Percentiles rank a stretch among this genome's conserved stretches.
Evolutionary conservation across 2,329 filamentous ascomycete species (phyloP).

Genomic region (Neonectria neomacrospora): DNA sequence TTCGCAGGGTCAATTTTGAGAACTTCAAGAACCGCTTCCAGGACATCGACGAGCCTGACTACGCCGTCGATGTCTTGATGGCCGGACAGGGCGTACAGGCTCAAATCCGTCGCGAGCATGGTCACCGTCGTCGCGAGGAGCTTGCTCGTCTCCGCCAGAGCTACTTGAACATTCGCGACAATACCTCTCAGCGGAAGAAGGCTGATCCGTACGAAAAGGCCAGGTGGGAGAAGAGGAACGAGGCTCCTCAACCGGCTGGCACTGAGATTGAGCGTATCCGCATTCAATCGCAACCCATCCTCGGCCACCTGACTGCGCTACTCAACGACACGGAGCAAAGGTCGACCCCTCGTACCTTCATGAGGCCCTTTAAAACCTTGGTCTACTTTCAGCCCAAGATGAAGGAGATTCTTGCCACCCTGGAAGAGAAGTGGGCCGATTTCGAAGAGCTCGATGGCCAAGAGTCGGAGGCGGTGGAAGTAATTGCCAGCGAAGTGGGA

Average conservation of each 20-base stretch:
- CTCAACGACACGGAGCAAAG: constrained; percentile 51
- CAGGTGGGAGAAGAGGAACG: constrained; percentile 40
- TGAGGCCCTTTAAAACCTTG: constrained; percentile 54
- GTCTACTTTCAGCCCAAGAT: constrained; percentile 56
- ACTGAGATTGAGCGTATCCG: constrained; percentile 51
- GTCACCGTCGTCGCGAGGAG: constrained; percentile 50
- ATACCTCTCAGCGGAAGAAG: constrained; percentile 20
- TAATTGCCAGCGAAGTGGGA: constrained; percentile 31
- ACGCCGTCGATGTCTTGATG: constrained; percentile 55
- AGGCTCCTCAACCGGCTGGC: constrained; percentile 36
- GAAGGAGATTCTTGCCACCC: constrained; percentile 50
- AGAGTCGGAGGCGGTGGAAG: constrained; percentile 40
- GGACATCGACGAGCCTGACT: constrained; percentile 49
- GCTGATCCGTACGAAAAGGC: constrained; percentile 33
- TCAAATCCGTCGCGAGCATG: constrained; percentile 55
- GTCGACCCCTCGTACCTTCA: constrained; percentile 53
- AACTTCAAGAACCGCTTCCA: constrained; percentile 57
- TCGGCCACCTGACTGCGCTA: constrained; percentile 52
- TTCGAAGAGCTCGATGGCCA: constrained; percentile 46
- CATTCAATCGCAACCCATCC: constrained; percentile 54
- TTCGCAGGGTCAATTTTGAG: constrained; percentile 56
- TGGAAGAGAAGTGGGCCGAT: constrained; percentile 56
- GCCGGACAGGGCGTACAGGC: constrained; percentile 47
- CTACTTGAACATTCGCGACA: constrained; percentile 36
- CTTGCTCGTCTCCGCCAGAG: constrained; percentile 49